A percentile compares a stretch with the other conserved stretches of the same genome.
phyloP scores from a whole-genome alignment of 495 filamentous ascomycete species.

The Penicillium goetzii region DNA sequence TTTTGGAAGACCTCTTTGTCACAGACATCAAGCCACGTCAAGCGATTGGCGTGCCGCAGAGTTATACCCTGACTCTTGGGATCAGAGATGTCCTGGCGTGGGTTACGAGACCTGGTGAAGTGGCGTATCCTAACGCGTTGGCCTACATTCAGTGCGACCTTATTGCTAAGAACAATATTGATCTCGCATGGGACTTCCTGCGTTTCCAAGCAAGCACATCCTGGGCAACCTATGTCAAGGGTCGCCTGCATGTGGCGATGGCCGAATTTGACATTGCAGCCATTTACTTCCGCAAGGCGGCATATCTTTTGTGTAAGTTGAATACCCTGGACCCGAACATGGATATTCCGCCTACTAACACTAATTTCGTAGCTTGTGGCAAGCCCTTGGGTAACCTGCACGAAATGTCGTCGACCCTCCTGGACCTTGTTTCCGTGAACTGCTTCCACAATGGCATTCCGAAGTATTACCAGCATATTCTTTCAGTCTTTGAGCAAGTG shows the following conservation, averaged over 20 bases:
- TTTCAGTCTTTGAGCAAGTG: conserved; percentile 76
- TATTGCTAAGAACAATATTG: conserved; percentile 67
- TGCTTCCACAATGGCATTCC: conserved; percentile 76
- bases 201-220: conserved; percentile 64
- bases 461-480: conserved; percentile 85
- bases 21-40: conserved; percentile 51
- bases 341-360: conserved; percentile 15
- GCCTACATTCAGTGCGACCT: conserved; percentile 70
- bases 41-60: conserved; percentile 45
- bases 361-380: conserved; percentile 37
- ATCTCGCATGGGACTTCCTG: conserved; percentile 75
- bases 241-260: conserved; percentile 73
- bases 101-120: conserved; percentile 50
- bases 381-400: conserved; percentile 52
- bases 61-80: conserved; percentile 50
- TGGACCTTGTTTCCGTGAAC: conserved; percentile 71
- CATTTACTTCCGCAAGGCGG: conserved; percentile 77
- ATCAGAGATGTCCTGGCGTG: conserved; percentile 55
- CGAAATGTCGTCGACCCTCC: conserved; percentile 60
- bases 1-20: conserved; percentile 56
- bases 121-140: conserved; percentile 51
- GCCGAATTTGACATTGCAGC: conserved; percentile 74
- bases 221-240: conserved; percentile 87
- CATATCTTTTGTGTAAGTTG: conserved; percentile 76
- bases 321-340: conserved; percentile 6